phyloP scores from a whole-genome alignment of 1,139 yeast genomes.

The Meyerozyma sp. region DNA sequence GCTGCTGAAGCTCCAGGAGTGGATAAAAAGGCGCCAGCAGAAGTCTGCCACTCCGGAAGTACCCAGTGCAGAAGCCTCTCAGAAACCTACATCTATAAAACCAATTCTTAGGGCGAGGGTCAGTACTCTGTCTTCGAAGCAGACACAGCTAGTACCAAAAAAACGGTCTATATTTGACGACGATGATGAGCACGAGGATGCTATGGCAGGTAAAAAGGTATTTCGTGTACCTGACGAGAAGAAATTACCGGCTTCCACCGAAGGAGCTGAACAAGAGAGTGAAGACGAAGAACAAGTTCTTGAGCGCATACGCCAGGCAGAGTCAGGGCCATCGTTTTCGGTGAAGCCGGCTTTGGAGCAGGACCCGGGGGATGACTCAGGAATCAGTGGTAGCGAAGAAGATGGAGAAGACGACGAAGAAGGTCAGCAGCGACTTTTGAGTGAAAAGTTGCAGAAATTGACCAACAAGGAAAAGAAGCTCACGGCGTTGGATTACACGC shows the following conservation, averaged over 20 bases:
- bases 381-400: conserved; percentile 4
- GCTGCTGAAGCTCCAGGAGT: conserved; percentile 6
- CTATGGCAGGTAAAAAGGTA: not conserved
- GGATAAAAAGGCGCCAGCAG: conserved; percentile 7
- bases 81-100: conserved; percentile 4
- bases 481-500: conserved; percentile 38
- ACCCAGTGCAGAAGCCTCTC: conserved; percentile 10
- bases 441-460: conserved; percentile 24
- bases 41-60: conserved; percentile 2
- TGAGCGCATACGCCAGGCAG: not conserved
- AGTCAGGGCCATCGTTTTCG: conserved; percentile 3
- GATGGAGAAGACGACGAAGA: conserved; percentile 17
- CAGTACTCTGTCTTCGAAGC: not conserved
- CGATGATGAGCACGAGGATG: conserved; percentile 6
- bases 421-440: conserved; percentile 19
- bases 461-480: conserved; percentile 33
- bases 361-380: conserved; percentile 11
- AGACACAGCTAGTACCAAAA: conserved; percentile 4
- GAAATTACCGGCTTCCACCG: conserved; percentile 4
- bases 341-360: conserved; percentile 4
- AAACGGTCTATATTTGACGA: conserved; percentile 13
- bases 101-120: not conserved
- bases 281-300: not conserved
- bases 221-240: conserved; percentile 5
- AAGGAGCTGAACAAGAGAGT: not conserved